Percentiles rank a stretch among this genome's conserved stretches.
Evolutionary conservation across 352 stramenopile species (phyloP).

Genomic region (Thraustochytrium sp.): DNA sequence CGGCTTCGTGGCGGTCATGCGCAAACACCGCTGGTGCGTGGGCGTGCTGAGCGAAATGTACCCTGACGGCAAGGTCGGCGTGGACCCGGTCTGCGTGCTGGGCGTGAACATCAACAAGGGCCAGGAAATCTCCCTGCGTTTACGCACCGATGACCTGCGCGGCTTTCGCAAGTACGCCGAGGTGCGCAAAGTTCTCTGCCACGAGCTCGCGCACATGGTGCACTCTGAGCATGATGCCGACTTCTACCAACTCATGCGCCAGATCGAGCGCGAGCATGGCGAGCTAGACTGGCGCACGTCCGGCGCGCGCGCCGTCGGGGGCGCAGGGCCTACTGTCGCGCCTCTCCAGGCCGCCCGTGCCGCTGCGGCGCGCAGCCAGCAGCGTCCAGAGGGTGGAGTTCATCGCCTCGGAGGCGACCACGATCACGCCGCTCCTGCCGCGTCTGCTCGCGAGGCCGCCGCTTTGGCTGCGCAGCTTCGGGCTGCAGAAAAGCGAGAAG

Average conservation of each 20-base stretch:
- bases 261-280: slow-evolving; percentile 52
- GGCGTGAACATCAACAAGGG: slow-evolving; percentile 90
- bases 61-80: slow-evolving; percentile 77
- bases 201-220: slow-evolving; percentile 89
- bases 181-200: slow-evolving; percentile 86
- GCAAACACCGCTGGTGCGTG: slow-evolving; percentile 80
- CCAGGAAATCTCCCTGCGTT: slow-evolving; percentile 82
- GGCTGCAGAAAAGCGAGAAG: not conserved
- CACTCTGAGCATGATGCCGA: slow-evolving; percentile 58
- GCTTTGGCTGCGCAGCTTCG: not conserved
- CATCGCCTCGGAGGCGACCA: not conserved
- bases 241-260: slow-evolving; percentile 64
- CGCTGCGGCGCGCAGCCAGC: not conserved
- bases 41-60: slow-evolving; percentile 75
- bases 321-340: not conserved
- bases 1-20: slow-evolving; percentile 75
- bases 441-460: not conserved
- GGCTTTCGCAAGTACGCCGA: slow-evolving; percentile 75
- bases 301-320: not conserved
- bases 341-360: not conserved
- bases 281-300: slow-evolving; percentile 48
- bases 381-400: not conserved
- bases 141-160: slow-evolving; percentile 86
- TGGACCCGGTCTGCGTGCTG: slow-evolving; percentile 72
- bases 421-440: not conserved